Base-by-base conservation (phyloP, 75 land plant species). In the Pinus tabuliformis region DNA sequence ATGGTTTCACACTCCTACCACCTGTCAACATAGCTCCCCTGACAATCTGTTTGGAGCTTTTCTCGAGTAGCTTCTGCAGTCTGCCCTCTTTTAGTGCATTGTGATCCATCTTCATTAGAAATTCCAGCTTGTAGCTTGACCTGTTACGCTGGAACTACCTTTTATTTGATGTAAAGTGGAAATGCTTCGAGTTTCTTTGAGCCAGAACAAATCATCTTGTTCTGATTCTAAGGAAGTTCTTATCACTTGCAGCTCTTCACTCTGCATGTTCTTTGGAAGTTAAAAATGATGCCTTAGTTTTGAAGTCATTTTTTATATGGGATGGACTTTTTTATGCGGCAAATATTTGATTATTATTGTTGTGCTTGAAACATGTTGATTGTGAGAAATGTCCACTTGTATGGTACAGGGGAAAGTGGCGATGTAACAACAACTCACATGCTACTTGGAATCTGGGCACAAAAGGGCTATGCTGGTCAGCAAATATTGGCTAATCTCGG, bases 401-500 rank as follows among this genome's bases (percentile, higher is more conserved):
- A 59, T 59, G 62, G 18, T 82, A 74, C 86, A 93, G 95, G 89
- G 62, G 76, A 72, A 42, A 61, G 59, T 62, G 93, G 89, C 61
- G 98, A 92, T 77, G 72, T 93, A 36, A 92, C 96, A 28, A 75
- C 88, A 58, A 78, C 83, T 15, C 85, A 87, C 78, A 45, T 95
- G 84, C 84, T 95, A 14, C 90, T 95, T 59, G 95, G 92, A 1
- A 83, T 95, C 13, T 95, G 98, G 98, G 77, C 86, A 14, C 85
- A 91, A 59, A 83, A 87, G 76, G 92, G 90, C 37, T 88, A 86
- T 8, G 87, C 91, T 39, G 98, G 95, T 61, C 93, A 91, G 78
- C 76, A 81, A 83, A 80, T 93, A 58, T 63, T 95, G 76, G 90
- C 86, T n/a, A 39, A 87, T 62, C 85, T 89, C 6, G 98, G 98